Evolutionary conservation across 1,284 basidiomycete species (phyloP).

Genomic region (Cryptococcus sp.): DNA sequence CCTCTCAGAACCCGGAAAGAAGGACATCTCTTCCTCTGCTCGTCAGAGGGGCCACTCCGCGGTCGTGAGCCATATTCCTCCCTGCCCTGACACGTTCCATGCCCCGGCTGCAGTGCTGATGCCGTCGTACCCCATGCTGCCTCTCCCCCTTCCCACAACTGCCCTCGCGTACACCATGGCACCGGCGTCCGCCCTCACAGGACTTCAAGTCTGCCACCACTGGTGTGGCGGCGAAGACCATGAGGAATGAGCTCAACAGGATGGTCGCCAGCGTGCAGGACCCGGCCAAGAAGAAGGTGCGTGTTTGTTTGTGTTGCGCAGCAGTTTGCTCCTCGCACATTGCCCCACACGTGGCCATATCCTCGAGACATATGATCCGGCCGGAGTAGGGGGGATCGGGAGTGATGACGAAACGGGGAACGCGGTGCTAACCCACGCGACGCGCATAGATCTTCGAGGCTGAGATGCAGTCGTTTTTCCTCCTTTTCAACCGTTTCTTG

Average conservation of each 20-base stretch:
- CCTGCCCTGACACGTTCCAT: background rate
- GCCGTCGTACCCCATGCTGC: background rate
- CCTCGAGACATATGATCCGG: background rate
- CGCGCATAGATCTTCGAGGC: constrained; percentile 81
- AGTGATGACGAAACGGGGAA: background rate
- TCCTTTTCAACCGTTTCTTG: constrained; percentile 97
- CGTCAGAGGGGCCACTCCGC: constrained; percentile 50
- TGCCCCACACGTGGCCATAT: background rate
- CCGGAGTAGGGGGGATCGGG: background rate
- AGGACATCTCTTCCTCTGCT: constrained; percentile 19
- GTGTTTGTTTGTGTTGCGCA: constrained; percentile 24
- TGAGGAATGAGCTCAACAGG: constrained; percentile 96
- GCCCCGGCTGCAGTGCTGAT: background rate
- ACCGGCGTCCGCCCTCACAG: constrained; percentile 16
- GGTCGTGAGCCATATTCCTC: constrained; percentile 40
- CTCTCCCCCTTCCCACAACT: background rate
- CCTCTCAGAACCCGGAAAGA: constrained; percentile 18
- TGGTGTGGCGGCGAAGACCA: constrained; percentile 93
- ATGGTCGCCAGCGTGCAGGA: constrained; percentile 83
- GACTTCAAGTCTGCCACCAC: constrained; percentile 98
- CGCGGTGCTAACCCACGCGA: background rate
- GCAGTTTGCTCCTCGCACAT: background rate
- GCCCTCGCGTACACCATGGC: background rate
- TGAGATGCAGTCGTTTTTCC: constrained; percentile 99
- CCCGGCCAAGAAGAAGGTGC: constrained; percentile 73